Base-by-base conservation (phyloP, 2,329 filamentous ascomycete species). In the Chaetomiaceae sp. region DNA sequence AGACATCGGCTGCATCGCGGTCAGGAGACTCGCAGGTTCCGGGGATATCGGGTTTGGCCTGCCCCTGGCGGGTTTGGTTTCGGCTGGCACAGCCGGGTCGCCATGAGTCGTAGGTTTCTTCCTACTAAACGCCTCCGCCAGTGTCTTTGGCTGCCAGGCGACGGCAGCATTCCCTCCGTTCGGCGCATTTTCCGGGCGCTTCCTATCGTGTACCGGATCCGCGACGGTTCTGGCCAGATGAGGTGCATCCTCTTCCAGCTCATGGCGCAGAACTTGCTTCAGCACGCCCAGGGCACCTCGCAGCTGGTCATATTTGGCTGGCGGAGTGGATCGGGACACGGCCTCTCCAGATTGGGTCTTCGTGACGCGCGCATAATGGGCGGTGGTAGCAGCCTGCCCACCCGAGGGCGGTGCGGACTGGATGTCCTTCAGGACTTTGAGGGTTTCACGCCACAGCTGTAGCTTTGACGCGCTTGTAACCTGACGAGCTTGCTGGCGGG, bases 231-330 rank as follows among this genome's bases (percentile, higher is more conserved):
- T 20, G n/a, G 24, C n/a, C 4, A 19, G 3, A 17, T 27, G 37
- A 62, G 40, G 17, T 18, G 30, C 22, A 24, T 11, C 26, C 12
- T 32, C 29, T 18, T 29, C 6, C 32, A 60, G 27, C 60, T 62
- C 54, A 65, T 63, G 9, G 55, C 54, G 26, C 27, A 71, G 60
- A 19, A 69, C 68, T 32, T 60, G 64, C 51, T 66, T 65, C 41
- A 71, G 51, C 4, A 67, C 60, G 12, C 57, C 51, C 41, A 71
- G 54, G 12, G 68, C 67, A 14, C 65, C 66, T 33, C 63, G 50
- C 9, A 71, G 54, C 2, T 64, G 40, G 6, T n/a, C n/a, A n/a
- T n/a, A n/a, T 41, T 43, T 33, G 32, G 8, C 8, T 44, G 22
- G 6, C 24, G n/a, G 19, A n/a, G 33, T 11, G 33, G 9, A 9